Evolutionary conservation across 73 alveolate genomes (phyloP), one percentile per base, ranked within the genome.

Genomic region (Paramecium sonneborni): DNA sequence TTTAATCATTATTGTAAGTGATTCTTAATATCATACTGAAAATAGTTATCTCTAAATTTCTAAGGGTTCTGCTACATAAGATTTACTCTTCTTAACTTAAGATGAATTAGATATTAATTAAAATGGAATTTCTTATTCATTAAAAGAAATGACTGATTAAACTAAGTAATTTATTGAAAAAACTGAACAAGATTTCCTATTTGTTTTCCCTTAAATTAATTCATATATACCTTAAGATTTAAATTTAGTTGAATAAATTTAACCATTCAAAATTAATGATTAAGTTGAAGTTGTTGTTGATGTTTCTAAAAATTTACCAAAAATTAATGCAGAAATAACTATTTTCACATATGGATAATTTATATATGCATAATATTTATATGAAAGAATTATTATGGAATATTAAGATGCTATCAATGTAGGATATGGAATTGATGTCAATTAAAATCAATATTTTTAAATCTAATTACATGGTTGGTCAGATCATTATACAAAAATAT

Each of bases 121-220:
- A 15, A 32, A 62, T 62, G 46, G 43, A 20, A 62, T 62, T 28
- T 32, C n/a, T 0, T 62, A 62, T 62, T 62, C 82, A 12, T 26
- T 62, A 62, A 62, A 62, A 62, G 41, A 62, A 26, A 62, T 62
- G 0, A 14, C 43, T 11, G 43, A 62, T 26, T 62, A 62, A 32
- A 62, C 82, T 28, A 62, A 62, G 18, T 62, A 62, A 32, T 62
- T 62, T 62, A 62, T 62, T 62, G 82, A 24, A 62, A 62, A 26
- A 28, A 62, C 24, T 62, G 82, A 62, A 3, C 44, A 62, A 24
- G 82, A 62, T 11, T 21, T 62, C 3, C 0, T 4, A 1, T 62
- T 24, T 62, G 82, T 11, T 62, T 62, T 62, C 10, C 82, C 82
- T 28, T 26, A 7, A 62, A 21, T 62, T 11, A 62, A 62, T 62